These are phyloP conservation scores for Bauhinia variegata DNA, from an alignment of 306 rosid genomes.

Conservation along the genomic window DNA sequence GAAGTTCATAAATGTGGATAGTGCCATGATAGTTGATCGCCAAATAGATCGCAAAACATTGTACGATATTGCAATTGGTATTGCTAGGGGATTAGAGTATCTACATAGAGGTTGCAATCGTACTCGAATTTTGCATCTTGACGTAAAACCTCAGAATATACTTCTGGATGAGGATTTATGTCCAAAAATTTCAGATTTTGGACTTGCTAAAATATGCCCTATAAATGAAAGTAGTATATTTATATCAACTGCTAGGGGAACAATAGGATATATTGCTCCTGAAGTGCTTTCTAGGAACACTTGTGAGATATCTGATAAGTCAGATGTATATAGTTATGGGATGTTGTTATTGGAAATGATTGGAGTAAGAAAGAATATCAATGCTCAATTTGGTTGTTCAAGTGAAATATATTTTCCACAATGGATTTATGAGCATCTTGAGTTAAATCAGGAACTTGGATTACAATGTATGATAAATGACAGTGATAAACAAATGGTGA, in stretches of 20 bases:
- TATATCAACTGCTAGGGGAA: conserved; percentile 32
- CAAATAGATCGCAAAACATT: conserved; percentile 24
- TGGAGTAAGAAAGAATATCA: conserved; percentile 33
- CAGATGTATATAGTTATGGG: conserved; percentile 41
- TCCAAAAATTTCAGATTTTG: conserved; percentile 42
- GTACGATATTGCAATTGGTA: conserved; percentile 28
- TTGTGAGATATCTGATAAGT: conserved; percentile 32
- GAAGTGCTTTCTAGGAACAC: conserved; percentile 9
- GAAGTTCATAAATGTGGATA: conserved; percentile 30
- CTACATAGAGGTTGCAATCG: conserved; percentile 38
- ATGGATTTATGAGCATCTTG: conserved; percentile 44
- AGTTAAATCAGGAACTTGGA: conserved; percentile 24
- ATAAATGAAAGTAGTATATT: conserved; percentile 28
- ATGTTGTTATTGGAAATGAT: conserved; percentile 42
- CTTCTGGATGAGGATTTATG: conserved; percentile 27
- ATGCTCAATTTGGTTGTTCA: background rate
- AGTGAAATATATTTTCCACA: conserved; percentile 39
- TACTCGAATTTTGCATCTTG: conserved; percentile 47
- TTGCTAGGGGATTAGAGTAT: conserved; percentile 42
- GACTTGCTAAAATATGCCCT: conserved; percentile 43
- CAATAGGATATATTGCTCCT: conserved; percentile 40
- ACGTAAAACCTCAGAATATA: conserved; percentile 46
- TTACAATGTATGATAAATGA: background rate
- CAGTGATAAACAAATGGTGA: conserved; percentile 30
- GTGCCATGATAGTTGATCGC: background rate